Conservation (phyloP, 495 filamentous ascomycete species). For the Cenococcum geophilum region DNA sequence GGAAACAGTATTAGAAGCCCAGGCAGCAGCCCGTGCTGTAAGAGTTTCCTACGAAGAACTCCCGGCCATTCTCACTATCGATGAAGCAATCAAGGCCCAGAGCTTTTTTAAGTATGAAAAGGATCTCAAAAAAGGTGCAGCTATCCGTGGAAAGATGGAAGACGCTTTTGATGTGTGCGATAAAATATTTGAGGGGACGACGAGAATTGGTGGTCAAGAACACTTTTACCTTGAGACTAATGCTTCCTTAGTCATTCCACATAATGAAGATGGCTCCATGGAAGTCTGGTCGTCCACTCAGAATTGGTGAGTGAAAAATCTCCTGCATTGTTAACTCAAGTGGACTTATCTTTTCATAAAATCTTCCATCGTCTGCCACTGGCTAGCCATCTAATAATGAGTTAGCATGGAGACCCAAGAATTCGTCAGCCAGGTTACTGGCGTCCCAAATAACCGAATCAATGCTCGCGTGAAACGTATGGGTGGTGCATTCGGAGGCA, state of each 20-base stretch:
- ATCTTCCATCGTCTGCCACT: background rate
- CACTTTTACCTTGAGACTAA: slow-evolving; percentile 45
- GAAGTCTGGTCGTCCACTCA: slow-evolving; percentile 44
- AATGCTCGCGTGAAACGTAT: slow-evolving; percentile 41
- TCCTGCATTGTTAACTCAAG: no score
- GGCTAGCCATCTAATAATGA: background rate
- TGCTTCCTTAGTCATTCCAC: slow-evolving; percentile 38
- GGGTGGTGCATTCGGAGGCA: slow-evolving; percentile 43
- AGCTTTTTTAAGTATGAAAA: slow-evolving; percentile 37
- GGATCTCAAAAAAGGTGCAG: slow-evolving; percentile 36
- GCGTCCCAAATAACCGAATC: slow-evolving; percentile 41
- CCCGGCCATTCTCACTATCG: slow-evolving; percentile 41
- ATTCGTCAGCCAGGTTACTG: slow-evolving; percentile 41
- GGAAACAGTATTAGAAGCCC: slow-evolving; percentile 39
- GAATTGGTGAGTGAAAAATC: slow-evolving; percentile 16
- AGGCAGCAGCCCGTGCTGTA: slow-evolving; percentile 37
- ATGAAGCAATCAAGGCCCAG: slow-evolving; percentile 44
- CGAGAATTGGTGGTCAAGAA: slow-evolving; percentile 42
- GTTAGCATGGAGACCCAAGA: slow-evolving; percentile 41
- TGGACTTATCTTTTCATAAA: background rate
- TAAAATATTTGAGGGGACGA: slow-evolving; percentile 36
- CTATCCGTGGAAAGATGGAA: slow-evolving; percentile 27
- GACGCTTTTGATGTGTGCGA: slow-evolving; percentile 39
- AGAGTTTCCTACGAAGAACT: slow-evolving; percentile 39
- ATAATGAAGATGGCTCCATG: slow-evolving; percentile 38